Conservation (phyloP, 2,329 filamentous ascomycete genomes). For the Aspergillus alliaceus region DNA sequence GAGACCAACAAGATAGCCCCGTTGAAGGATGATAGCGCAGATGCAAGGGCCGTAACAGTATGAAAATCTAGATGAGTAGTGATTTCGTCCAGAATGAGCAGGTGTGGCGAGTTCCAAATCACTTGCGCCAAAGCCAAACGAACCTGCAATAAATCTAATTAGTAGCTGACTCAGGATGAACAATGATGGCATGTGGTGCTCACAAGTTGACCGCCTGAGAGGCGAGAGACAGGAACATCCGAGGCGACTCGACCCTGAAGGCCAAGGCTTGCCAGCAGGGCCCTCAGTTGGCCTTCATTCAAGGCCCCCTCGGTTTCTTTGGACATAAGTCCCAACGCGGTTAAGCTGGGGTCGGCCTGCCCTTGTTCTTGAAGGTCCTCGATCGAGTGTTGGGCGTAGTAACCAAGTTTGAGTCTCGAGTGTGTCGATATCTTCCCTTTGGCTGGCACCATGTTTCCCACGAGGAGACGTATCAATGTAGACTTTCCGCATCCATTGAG, state of each 20-base stretch:
- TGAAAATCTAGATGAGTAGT: constrained; percentile 85
- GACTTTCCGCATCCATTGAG: constrained; percentile 83
- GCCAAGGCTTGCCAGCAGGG: constrained; percentile 67
- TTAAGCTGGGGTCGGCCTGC: constrained; percentile 53
- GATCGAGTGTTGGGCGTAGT: constrained; percentile 79
- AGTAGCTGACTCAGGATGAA: neutral
- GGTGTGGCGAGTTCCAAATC: constrained; percentile 68
- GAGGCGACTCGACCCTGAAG: constrained; percentile 69
- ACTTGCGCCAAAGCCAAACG: constrained; percentile 66
- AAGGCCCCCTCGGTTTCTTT: constrained; percentile 54
- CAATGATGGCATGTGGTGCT: constrained; percentile 28
- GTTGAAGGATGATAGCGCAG: constrained; percentile 66
- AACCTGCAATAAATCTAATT: constrained; percentile 35
- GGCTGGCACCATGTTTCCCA: constrained; percentile 59
- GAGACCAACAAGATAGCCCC: constrained; percentile 76
- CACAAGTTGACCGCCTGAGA: constrained; percentile 79
- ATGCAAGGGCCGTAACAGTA: constrained; percentile 70
- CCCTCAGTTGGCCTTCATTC: constrained; percentile 67
- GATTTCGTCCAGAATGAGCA: constrained; percentile 75
- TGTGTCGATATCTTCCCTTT: constrained; percentile 65
- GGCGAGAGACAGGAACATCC: constrained; percentile 68
- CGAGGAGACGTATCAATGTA: constrained; percentile 70
- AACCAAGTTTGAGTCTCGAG: constrained; percentile 68
- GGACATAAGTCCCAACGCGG: constrained; percentile 65
- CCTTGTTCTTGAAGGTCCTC: constrained; percentile 64